phyloP scores from a whole-genome alignment of 2,329 filamentous ascomycete genomes.

The Cadophora sp. region DNA sequence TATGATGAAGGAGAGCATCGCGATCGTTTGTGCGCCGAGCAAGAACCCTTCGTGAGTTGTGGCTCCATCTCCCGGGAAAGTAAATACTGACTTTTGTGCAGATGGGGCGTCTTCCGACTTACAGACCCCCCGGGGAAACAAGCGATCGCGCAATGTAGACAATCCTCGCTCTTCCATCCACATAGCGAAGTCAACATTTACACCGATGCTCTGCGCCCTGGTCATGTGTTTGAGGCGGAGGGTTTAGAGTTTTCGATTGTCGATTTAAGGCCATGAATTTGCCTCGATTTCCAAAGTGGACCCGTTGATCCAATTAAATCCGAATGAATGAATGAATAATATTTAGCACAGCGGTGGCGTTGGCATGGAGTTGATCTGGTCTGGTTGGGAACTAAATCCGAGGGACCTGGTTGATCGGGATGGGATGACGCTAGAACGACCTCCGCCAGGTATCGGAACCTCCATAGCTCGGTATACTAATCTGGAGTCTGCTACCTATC shows the following conservation, averaged over 20 bases:
- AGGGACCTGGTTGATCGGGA: background rate
- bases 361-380: background rate
- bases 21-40: slow-evolving; percentile 92
- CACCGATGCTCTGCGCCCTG: slow-evolving; percentile 54
- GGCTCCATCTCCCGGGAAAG: background rate
- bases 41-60: slow-evolving; percentile 73
- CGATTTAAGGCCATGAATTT: slow-evolving; percentile 57
- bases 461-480: background rate
- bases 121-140: slow-evolving; percentile 92
- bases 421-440: background rate
- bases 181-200: slow-evolving; percentile 53
- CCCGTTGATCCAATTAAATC: no score
- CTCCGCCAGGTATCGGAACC: background rate
- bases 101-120: slow-evolving; percentile 89
- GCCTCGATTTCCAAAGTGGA: no score
- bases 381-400: no score
- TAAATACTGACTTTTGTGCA: slow-evolving; percentile 46
- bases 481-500: background rate
- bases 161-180: slow-evolving; percentile 84
- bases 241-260: slow-evolving; percentile 68
- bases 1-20: slow-evolving; percentile 95
- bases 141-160: slow-evolving; percentile 80
- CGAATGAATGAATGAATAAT: background rate
- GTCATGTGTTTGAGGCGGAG: slow-evolving; percentile 64
- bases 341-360: slow-evolving; percentile 11